These are phyloP conservation scores for Conringia planisiliqua DNA, from an alignment of 345 rosid genomes.

Conservation along the genomic window DNA sequence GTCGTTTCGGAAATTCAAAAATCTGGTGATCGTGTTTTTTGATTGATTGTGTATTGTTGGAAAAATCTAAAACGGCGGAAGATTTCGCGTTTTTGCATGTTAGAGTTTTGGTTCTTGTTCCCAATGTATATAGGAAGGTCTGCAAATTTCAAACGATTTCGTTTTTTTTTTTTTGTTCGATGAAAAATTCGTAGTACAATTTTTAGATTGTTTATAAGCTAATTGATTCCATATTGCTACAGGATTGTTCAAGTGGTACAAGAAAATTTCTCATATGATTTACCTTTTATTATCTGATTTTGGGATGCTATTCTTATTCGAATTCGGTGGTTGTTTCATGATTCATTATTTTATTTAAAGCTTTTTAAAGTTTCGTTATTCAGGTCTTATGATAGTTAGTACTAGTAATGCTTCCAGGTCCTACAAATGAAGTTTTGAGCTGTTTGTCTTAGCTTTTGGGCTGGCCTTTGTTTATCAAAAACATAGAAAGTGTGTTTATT, in stretches of 20 bases:
- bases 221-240: neutral
- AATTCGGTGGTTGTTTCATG: neutral
- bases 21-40: neutral
- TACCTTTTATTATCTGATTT: too few relatives aligned
- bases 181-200: neutral
- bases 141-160: too few relatives aligned
- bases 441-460: conserved; percentile 17
- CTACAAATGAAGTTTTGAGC: conserved; percentile 24
- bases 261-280: neutral
- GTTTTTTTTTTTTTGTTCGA: too few relatives aligned
- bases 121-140: too few relatives aligned
- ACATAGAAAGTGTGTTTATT: neutral
- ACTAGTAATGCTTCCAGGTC: neutral
- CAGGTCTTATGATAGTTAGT: too few relatives aligned
- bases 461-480: neutral
- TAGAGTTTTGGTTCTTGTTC: too few relatives aligned
- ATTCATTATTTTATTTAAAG: neutral
- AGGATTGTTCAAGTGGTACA: neutral
- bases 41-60: neutral
- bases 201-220: neutral
- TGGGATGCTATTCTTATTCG: neutral
- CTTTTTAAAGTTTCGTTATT: too few relatives aligned
- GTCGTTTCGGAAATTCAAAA: neutral
- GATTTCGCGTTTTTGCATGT: too few relatives aligned
- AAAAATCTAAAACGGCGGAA: neutral